These are phyloP conservation scores for Rhizopogon vulgaris DNA, from an alignment of 768 basidiomycete genomes.

Conservation along the genomic window DNA sequence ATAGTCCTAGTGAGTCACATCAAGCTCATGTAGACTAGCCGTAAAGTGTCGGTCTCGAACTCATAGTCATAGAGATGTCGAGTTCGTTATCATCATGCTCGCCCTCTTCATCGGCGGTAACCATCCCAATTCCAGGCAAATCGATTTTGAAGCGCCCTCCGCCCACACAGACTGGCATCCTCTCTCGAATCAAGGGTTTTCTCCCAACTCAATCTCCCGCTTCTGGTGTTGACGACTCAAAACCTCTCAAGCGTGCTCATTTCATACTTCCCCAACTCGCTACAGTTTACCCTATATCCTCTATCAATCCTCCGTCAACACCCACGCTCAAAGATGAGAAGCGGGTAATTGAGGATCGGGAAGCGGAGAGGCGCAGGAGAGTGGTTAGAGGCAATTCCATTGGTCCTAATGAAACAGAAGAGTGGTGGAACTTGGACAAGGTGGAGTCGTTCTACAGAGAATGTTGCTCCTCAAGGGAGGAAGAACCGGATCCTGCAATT, in stretches of 20 bases:
- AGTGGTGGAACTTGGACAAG: conserved; percentile 83
- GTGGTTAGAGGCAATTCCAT: conserved; percentile 54
- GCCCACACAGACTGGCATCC: conserved; percentile 59
- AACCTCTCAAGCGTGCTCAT: conserved; percentile 79
- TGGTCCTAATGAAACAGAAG: conserved; percentile 33
- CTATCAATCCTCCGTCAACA: conserved; percentile 76
- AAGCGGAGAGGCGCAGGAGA: conserved; percentile 59
- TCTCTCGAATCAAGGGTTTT: conserved; percentile 70
- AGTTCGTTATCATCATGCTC: conserved; percentile 44
- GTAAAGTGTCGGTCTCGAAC: too few relatives aligned
- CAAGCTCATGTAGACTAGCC: too few relatives aligned
- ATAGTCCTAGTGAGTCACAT: too few relatives aligned
- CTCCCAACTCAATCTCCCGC: conserved; percentile 49
- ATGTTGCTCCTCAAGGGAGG: conserved; percentile 75
- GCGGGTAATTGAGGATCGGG: conserved; percentile 68
- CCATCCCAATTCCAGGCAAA: conserved; percentile 73
- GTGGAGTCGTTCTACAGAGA: conserved; percentile 85
- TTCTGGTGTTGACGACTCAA: conserved; percentile 35
- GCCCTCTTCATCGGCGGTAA: conserved; percentile 76
- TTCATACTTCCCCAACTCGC: conserved; percentile 85
- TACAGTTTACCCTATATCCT: conserved; percentile 87
- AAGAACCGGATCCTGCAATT: conserved; percentile 57
- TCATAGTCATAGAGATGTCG: conserved; percentile 12
- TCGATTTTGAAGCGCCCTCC: conserved; percentile 77
- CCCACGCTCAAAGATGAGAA: conserved; percentile 78